These are phyloP conservation scores for Naganishia albida DNA, from an alignment of 1,284 basidiomycete genomes.

Conservation along the genomic window DNA sequence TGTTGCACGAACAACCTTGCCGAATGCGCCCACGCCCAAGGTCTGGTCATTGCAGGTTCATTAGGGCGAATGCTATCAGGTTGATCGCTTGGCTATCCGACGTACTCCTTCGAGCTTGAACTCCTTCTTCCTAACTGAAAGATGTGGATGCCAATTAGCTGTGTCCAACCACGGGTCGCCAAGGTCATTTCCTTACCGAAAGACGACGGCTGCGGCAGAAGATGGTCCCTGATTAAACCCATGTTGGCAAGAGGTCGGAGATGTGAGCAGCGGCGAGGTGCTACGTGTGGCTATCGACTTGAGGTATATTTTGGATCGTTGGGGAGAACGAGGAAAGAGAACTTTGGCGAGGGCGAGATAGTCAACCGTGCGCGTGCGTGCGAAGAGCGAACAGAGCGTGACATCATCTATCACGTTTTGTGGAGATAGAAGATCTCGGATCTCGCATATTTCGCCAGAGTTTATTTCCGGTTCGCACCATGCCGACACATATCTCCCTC, in stretches of 20 bases:
- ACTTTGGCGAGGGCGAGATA: too few species aligned
- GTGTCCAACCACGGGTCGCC: neutral
- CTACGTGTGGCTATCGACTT: too few species aligned
- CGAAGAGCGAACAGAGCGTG: too few species aligned
- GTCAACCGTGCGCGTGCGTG: too few species aligned
- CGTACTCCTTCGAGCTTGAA: constrained; percentile 45
- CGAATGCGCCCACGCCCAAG: constrained; percentile 79
- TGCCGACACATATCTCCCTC: neutral
- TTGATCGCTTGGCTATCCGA: neutral
- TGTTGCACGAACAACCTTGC: constrained; percentile 69
- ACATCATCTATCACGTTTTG: too few species aligned
- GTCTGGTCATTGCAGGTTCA: constrained; percentile 49
- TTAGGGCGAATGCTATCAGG: neutral
- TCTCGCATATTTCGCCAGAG: too few species aligned
- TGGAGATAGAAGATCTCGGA: too few species aligned
- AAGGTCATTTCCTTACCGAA: constrained; percentile 55
- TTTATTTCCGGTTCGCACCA: neutral
- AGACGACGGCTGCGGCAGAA: constrained; percentile 77
- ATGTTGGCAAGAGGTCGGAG: neutral
- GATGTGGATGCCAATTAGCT: neutral
- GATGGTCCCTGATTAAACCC: constrained; percentile 43
- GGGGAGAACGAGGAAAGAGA: too few species aligned
- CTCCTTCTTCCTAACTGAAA: constrained; percentile 68
- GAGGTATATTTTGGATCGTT: too few species aligned
- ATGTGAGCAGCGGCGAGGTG: neutral